Conservation (phyloP, 805 yeast genomes). For the Saccharomycopsis javanensis region DNA sequence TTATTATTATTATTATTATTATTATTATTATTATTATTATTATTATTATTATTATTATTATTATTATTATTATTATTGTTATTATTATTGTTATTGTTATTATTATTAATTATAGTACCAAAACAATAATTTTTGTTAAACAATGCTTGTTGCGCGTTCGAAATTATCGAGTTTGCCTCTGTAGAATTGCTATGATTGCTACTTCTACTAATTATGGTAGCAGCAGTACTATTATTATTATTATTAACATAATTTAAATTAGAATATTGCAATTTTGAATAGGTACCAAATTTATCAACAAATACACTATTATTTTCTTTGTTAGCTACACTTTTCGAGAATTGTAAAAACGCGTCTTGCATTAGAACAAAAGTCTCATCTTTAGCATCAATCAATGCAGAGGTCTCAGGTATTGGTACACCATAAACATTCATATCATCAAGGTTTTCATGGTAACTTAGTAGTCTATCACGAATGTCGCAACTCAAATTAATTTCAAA, state of each 20-base stretch:
- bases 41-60: too few species aligned
- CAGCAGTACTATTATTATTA: neutral
- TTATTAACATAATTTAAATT: neutral
- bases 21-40: too few species aligned
- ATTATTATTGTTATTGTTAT: neutral
- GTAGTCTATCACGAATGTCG: slow-evolving; percentile 9
- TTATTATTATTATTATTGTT: neutral
- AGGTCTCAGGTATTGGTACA: slow-evolving; percentile 4
- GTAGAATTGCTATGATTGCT: neutral
- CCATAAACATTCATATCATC: neutral
- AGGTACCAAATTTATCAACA: slow-evolving; percentile 7
- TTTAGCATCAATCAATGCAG: slow-evolving; percentile 9
- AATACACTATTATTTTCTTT: slow-evolving; percentile 12
- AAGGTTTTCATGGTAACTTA: slow-evolving; percentile 8
- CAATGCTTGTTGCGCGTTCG: neutral
- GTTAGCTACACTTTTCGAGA: slow-evolving; percentile 11
- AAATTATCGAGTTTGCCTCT: neutral
- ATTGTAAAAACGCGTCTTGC: slow-evolving; percentile 18
- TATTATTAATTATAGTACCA: neutral
- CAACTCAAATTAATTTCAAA: slow-evolving; percentile 17
- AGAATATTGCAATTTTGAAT: neutral
- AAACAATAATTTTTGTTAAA: neutral
- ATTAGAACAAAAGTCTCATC: slow-evolving; percentile 13
- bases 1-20: too few species aligned
- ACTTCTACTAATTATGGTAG: neutral